Evolutionary conservation across 2,329 filamentous ascomycete genomes (phyloP).

Genomic region (Talaromyces sp.): DNA sequence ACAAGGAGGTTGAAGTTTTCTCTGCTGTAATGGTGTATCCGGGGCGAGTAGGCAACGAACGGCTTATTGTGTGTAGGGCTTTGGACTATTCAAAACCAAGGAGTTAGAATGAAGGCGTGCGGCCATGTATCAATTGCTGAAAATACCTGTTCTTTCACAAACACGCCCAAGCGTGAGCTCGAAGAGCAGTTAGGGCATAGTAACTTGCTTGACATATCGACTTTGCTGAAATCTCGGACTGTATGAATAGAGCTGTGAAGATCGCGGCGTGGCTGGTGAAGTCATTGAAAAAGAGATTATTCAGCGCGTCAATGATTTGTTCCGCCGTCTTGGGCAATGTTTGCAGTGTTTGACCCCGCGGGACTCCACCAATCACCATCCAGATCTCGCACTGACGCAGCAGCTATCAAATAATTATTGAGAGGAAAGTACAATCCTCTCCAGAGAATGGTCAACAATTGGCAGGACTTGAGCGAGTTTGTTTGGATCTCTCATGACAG

Average conservation of each 20-base stretch:
- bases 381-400: neutral
- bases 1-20: neutral
- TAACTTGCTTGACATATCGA: conserved; percentile 16
- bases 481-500: conserved; percentile 76
- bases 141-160: conserved; percentile 17
- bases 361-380: neutral
- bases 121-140: neutral
- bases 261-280: neutral
- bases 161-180: conserved; percentile 4
- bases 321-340: conserved; percentile 21
- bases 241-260: neutral
- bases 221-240: neutral
- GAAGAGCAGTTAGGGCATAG: conserved; percentile 15
- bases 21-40: neutral
- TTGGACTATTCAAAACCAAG: neutral
- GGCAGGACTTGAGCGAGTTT: conserved; percentile 66
- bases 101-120: neutral
- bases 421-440: conserved; percentile 45
- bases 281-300: conserved; percentile 14
- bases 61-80: conserved; percentile 8
- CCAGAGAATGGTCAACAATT: conserved; percentile 64
- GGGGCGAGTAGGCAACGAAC: neutral
- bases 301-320: conserved; percentile 13
- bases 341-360: conserved; percentile 31
- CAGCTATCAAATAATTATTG: neutral